Conservation (phyloP, 1,284 basidiomycete genomes). For the Moniliophthora roreri region DNA sequence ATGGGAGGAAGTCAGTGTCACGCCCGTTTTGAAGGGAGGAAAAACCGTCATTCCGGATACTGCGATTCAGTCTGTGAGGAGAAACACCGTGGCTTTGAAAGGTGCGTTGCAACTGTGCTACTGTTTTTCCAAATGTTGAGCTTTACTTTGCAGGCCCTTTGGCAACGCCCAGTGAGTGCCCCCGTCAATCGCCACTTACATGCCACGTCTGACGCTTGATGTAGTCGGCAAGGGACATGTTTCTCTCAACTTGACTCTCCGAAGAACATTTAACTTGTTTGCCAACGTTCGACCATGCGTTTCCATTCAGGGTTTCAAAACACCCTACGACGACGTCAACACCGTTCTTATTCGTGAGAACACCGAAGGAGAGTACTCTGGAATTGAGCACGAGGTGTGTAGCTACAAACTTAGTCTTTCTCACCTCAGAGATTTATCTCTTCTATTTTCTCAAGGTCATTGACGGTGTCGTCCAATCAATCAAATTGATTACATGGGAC, state of each 20-base stretch:
- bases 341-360: constrained; percentile 99
- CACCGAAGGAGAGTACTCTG: constrained; percentile 99
- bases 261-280: constrained; percentile 97
- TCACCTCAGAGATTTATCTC: background rate
- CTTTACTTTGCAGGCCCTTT: constrained; percentile 64
- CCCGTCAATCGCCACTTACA: background rate
- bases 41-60: constrained; percentile 96
- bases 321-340: constrained; percentile 97
- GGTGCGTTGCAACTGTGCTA: constrained; percentile 47
- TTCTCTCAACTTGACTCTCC: constrained; percentile 95
- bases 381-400: constrained; percentile 93
- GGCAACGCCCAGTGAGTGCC: constrained; percentile 82
- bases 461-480: constrained; percentile 98
- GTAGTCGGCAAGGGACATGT: constrained; percentile 99
- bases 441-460: no score
- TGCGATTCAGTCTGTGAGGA: constrained; percentile 91
- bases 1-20: constrained; percentile 99
- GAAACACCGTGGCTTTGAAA: constrained; percentile 98
- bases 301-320: constrained; percentile 97
- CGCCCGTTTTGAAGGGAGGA: constrained; percentile 90
- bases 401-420: constrained; percentile 3
- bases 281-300: constrained; percentile 98
- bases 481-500: constrained; percentile 99
- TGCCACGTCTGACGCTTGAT: constrained; percentile 12
- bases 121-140: constrained; percentile 6